Conservation (phyloP, 2,329 filamentous ascomycete genomes). For the Fusarium aywerte region DNA sequence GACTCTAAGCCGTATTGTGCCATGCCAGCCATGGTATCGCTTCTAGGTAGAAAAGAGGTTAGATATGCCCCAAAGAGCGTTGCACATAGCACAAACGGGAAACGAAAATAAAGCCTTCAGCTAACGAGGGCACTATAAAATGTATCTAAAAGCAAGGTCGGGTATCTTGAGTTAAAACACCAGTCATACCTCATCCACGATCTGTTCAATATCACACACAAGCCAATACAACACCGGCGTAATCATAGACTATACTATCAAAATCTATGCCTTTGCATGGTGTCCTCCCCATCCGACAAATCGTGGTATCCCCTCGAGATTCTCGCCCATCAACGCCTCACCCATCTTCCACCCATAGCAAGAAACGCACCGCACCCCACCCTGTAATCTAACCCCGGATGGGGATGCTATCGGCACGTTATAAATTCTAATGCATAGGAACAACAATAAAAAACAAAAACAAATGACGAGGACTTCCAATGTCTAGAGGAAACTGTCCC, state of each 20-base stretch:
- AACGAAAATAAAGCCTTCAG: not conserved
- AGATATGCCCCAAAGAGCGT: not conserved
- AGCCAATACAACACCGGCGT: constrained; percentile 24
- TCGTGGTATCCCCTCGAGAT: not conserved
- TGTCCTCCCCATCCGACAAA: not conserved
- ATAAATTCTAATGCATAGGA: constrained; percentile 29
- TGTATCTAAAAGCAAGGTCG: constrained; percentile 9
- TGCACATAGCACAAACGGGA: not conserved
- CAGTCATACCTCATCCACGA: constrained; percentile 16
- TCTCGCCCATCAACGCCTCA: constrained; percentile 37
- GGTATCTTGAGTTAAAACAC: constrained; percentile 23
- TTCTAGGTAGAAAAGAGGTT: not conserved
- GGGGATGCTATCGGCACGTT: constrained; percentile 8
- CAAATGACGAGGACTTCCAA: constrained; percentile 15
- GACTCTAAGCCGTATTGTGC: not conserved
- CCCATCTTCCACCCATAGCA: constrained; percentile 10
- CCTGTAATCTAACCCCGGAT: constrained; percentile 17
- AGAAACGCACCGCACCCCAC: constrained; percentile 7
- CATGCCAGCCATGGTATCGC: not conserved
- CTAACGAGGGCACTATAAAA: constrained; percentile 2
- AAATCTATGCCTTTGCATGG: constrained; percentile 25
- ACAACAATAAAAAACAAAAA: constrained; percentile 6
- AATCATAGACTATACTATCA: constrained; percentile 26
- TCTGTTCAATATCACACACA: constrained; percentile 1
- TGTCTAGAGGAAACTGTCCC: constrained; percentile 24